Base-by-base conservation (phyloP, 1,139 yeast species). In the Spencermartinsiella ligniputridi region DNA sequence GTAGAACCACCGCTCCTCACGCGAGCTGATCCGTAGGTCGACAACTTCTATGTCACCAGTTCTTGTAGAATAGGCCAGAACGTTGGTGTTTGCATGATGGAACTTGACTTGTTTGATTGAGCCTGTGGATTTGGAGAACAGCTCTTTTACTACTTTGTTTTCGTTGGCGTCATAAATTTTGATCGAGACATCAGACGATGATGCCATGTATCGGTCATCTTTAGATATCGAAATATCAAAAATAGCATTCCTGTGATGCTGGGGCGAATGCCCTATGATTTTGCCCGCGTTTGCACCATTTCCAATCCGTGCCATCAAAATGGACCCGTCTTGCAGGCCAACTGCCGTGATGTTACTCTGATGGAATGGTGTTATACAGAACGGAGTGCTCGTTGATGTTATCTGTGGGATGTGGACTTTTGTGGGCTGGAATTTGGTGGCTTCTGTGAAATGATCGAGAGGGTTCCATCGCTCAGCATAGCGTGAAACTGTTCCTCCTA, bases 61-160 rank as follows among this genome's bases (percentile, higher is more conserved):
- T 27, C 53, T 37, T 3, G 48, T 38, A 1, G 51, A 47, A 16
- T 44, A 33, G 24, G 39, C 21, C 4, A 47, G 21, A 4, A 47
- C 36, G 22, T 43, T 30, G 13, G 32, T 25, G 22, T 43, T 34
- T 9, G 24, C 29, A 2, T 45, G 51, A 19, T 40, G 39, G 40
- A 48, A 50, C n/a, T 47, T 45, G 12, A 41, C 41, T 17, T 48
- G 48, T 35, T 48, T 46, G 34, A 46, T 33, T 3, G 47, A 32
- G 1, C 46, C 51, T 15, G 39, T 22, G 12, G n/a, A 16, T 22
- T 34, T 37, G 21, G 45, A 12, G 25, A 37, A 21, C 18, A 42
- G 29, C 18, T 39, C 44, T 3, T 19, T 9, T 6, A 37, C 22
- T 1, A 45, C 47, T 22, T 34, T 13, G 38, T 44, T 44, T 8